A percentile compares a stretch with the other conserved stretches of the same genome.
phyloP scores from a whole-genome alignment of 495 filamentous ascomycete genomes.

The Aspergillus cristatus region DNA sequence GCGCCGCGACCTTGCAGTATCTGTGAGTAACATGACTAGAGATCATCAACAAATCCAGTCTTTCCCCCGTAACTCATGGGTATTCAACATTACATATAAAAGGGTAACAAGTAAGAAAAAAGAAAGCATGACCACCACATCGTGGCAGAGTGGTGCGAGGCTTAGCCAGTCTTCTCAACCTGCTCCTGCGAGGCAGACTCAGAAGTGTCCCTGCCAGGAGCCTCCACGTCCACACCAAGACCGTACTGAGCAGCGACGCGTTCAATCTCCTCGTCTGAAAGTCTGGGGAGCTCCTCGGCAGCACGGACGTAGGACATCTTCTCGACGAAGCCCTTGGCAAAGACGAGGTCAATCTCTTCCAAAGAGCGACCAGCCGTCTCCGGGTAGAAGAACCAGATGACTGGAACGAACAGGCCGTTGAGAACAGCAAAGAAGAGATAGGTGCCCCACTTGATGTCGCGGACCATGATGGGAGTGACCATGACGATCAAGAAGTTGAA shows the following conservation, averaged over 20 bases:
- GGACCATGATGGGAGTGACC: constrained; percentile 60
- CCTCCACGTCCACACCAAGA: no score
- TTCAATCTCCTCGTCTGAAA: constrained; percentile 50
- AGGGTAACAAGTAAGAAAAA: no score
- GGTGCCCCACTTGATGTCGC: constrained; percentile 55
- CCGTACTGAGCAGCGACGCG: constrained; percentile 46
- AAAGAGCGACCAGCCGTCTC: constrained; percentile 53
- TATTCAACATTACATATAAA: no score
- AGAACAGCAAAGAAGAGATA: constrained; percentile 62
- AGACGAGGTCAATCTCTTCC: constrained; percentile 65
- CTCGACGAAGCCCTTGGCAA: constrained; percentile 60
- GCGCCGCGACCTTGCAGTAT: no score
- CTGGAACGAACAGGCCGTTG: constrained; percentile 54
- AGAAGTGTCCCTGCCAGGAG: no score
- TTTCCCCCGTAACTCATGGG: no score
- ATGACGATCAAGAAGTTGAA: constrained; percentile 69
- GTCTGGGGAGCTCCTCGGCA: constrained; percentile 53
- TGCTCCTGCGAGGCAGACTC: no score
- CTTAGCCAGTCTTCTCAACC: no score
- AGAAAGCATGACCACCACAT: no score
- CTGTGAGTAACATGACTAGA: no score
- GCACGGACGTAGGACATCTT: constrained; percentile 62
- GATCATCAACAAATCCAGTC: no score
- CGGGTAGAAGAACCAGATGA: constrained; percentile 63
- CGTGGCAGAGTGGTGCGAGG: no score